Evolutionary conservation across 2,329 filamentous ascomycete genomes (phyloP).

Genomic region (Sporothrix dimorphospora): DNA sequence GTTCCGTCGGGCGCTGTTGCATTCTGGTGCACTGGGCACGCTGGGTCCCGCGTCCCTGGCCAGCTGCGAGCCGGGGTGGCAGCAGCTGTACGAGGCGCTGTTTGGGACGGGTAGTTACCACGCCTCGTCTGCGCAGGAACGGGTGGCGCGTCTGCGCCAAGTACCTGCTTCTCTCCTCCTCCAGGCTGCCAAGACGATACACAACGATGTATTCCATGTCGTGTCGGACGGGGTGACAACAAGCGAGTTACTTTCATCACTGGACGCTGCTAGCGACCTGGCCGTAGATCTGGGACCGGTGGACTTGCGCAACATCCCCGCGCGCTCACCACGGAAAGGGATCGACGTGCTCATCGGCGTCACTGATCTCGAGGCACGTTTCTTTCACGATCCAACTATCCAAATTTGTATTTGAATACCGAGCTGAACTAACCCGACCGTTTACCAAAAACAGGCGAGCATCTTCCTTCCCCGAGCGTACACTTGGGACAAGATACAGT

Average conservation of each 20-base stretch:
- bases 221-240: neutral
- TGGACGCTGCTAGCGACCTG: neutral
- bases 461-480: neutral
- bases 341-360: slow-evolving; percentile 15
- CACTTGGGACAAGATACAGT: neutral
- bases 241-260: neutral
- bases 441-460: neutral
- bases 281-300: slow-evolving; percentile 4
- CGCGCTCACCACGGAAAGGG: neutral
- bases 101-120: neutral
- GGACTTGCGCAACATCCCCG: neutral
- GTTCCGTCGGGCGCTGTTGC: slow-evolving; percentile 11
- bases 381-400: neutral
- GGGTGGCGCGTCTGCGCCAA: neutral
- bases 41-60: slow-evolving; percentile 17
- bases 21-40: slow-evolving; percentile 14
- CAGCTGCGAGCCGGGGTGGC: neutral
- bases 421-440: too few species aligned
- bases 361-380: neutral
- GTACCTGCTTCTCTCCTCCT: neutral
- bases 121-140: neutral
- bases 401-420: too few species aligned
- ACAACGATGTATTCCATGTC: neutral
- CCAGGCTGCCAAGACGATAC: neutral
- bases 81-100: neutral